phyloP scores from a whole-genome alignment of 257 asterid species.

The Paulownia fortunei region DNA sequence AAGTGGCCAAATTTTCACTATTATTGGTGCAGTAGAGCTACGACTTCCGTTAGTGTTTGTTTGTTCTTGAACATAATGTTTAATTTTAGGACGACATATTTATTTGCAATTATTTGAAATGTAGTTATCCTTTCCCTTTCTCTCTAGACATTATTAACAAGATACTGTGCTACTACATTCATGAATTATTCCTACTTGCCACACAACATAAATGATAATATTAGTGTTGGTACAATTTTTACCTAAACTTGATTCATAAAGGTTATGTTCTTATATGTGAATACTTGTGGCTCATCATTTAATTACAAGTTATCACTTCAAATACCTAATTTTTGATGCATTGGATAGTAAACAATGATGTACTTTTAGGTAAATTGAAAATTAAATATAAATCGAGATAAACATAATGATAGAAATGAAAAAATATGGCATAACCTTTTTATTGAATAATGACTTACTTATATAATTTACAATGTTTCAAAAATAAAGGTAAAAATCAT shows the following conservation, averaged over 20 bases:
- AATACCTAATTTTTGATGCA: no score
- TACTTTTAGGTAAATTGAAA: no score
- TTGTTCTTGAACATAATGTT: neutral
- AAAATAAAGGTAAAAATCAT: no score
- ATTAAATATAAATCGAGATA: no score
- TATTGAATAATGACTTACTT: no score
- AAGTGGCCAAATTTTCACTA: neutral
- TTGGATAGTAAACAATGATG: neutral
- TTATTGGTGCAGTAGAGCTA: conserved; percentile 1
- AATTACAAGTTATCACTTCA: no score
- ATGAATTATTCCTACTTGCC: conserved; percentile 1
- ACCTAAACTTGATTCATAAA: neutral
- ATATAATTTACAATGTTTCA: no score
- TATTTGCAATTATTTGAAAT: neutral
- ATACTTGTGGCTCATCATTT: no score
- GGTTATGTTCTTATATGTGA: no score
- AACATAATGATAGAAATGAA: no score
- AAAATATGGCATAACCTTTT: no score
- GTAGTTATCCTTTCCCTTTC: neutral
- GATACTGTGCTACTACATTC: neutral
- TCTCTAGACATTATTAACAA: no score
- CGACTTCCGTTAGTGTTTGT: neutral
- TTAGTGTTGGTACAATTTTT: neutral
- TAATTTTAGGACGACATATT: neutral
- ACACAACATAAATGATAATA: neutral